Evolutionary conservation across 2,329 filamentous ascomycete species (phyloP).

Genomic region (Calonectria montana): DNA sequence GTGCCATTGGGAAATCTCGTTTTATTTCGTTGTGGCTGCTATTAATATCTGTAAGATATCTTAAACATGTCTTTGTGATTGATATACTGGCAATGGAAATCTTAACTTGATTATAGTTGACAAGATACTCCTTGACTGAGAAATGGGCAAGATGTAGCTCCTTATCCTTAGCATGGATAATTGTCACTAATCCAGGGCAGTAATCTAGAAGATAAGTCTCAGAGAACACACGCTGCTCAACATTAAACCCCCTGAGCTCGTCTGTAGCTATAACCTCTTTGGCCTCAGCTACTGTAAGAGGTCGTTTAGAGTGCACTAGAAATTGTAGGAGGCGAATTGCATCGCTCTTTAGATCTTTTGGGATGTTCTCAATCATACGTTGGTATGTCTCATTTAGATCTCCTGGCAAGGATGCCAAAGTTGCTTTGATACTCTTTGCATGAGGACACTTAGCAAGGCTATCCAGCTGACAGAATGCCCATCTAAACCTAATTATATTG

Average conservation of each 20-base stretch:
- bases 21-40: constrained; percentile 10
- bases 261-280: constrained; percentile 36
- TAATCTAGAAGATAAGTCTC: constrained; percentile 15
- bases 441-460: constrained; percentile 30
- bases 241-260: constrained; percentile 23
- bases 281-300: background rate
- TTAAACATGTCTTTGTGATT: constrained; percentile 37
- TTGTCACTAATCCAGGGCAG: constrained; percentile 31
- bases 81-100: constrained; percentile 11
- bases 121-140: constrained; percentile 41
- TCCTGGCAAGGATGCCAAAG: constrained; percentile 31
- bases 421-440: constrained; percentile 17
- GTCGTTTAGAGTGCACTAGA: background rate
- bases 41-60: constrained; percentile 32
- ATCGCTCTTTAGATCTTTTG: constrained; percentile 11
- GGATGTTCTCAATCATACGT: constrained; percentile 32
- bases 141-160: constrained; percentile 42
- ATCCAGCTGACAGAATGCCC: constrained; percentile 45
- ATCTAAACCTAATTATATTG: constrained; percentile 40
- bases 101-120: background rate
- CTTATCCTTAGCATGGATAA: background rate
- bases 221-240: constrained; percentile 14
- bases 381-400: constrained; percentile 38
- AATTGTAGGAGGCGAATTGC: constrained; percentile 34
- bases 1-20: constrained; percentile 33